Evolutionary conservation across 2,329 filamentous ascomycete genomes (phyloP).

Genomic region (Neofusicoccum umdonicola): DNA sequence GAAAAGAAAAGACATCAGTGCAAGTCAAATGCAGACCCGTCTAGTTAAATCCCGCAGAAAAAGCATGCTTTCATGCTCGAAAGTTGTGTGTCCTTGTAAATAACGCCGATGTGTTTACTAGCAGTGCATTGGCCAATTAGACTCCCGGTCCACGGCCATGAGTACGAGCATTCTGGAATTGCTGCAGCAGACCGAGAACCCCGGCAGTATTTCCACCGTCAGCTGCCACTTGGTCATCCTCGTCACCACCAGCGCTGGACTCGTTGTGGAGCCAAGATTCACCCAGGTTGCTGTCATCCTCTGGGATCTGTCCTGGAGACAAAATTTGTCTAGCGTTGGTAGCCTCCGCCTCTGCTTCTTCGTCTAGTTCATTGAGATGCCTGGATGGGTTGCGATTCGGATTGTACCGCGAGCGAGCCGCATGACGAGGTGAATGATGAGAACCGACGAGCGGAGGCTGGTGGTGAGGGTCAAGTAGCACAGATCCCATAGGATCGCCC

Average conservation of each 20-base stretch:
- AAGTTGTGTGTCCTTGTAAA: neutral
- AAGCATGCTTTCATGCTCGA: neutral
- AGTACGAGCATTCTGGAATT: slow-evolving; percentile 63
- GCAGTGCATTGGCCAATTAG: neutral
- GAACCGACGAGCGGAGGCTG: slow-evolving; percentile 57
- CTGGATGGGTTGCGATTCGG: slow-evolving; percentile 24
- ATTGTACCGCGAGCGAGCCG: slow-evolving; percentile 49
- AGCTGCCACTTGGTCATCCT: slow-evolving; percentile 43
- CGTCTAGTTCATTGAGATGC: slow-evolving; percentile 21
- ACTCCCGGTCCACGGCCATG: slow-evolving; percentile 44
- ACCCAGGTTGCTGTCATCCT: slow-evolving; percentile 59
- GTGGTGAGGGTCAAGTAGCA: slow-evolving; percentile 73
- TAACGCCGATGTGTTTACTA: neutral
- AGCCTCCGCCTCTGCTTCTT: slow-evolving; percentile 12
- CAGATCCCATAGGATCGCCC: slow-evolving; percentile 66
- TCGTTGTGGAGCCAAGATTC: slow-evolving; percentile 54
- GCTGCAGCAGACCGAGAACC: slow-evolving; percentile 64
- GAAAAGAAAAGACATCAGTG: neutral
- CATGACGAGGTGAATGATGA: slow-evolving; percentile 46
- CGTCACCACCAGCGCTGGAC: slow-evolving; percentile 42
- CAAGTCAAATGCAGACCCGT: neutral
- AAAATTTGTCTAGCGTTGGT: slow-evolving; percentile 3
- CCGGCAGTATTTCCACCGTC: slow-evolving; percentile 48
- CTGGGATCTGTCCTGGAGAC: slow-evolving; percentile 46
- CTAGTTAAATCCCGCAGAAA: neutral